Base-by-base conservation (phyloP, 495 filamentous ascomycete species). In the Podospora pseudopauciseta region DNA sequence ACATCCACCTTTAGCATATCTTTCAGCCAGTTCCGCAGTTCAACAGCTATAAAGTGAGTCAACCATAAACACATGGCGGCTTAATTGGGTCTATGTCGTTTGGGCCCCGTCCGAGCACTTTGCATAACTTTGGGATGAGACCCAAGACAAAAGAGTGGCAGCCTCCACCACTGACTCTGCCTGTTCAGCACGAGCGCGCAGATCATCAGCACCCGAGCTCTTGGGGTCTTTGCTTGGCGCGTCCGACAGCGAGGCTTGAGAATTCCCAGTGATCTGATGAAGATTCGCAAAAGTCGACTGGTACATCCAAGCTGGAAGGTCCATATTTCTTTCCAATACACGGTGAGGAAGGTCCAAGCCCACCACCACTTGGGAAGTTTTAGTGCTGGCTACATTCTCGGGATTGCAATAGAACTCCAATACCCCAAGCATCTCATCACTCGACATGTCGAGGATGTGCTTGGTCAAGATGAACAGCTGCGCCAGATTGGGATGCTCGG, bases 31-130 rank as follows among this genome's bases (percentile, higher is more conserved):
- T 63, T 70, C 7, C 30, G 20, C 5, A 70, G 16, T 3, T 70
- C 68, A 18, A 70, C 49, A 1, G 68, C 64, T 0, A 63, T 18
- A 19, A 70, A 18, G 19, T 5, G 68, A 70, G 49, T 70, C 64
- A 19, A 70, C 68, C 68, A 30, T 67, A 70, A 2, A 23, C 19
- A 39, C 57, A 39, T 49, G 63, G 13, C 59, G 59, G 65, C 19
- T 58, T 63, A n/a, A 13, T 30, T 2, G 44, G 19, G n/a, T 70
- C 68, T 15, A 64, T 27, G 23, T 67, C 58, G 0, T 30, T 55
- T 7, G 16, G 20, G 15, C 23, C 11, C 7, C 65, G 20, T 4
- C 28, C n/a, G 9, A 69, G 26, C n/a, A 53, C 18, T 19, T 60
- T n/a, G 4, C 54, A 32, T 55, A 69, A 23, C 34, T 66, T 60